A percentile compares a stretch with the other conserved stretches of the same genome.
phyloP scores from a whole-genome alignment of 164 flowering plant genomes.

The Vitis cinerea region DNA sequence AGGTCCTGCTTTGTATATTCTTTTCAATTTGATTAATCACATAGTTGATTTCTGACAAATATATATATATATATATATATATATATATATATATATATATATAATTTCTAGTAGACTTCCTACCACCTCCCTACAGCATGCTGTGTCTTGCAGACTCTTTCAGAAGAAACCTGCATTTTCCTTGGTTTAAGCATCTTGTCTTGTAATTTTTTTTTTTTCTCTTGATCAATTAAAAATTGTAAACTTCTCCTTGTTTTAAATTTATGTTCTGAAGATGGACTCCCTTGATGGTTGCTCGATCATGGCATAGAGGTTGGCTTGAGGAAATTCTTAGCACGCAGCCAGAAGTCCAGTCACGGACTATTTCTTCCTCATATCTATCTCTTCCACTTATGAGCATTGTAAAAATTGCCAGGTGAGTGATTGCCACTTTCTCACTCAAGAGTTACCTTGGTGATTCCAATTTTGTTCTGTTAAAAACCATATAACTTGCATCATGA shows the following conservation, averaged over 20 bases:
- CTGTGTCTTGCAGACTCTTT: not conserved
- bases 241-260: slow-evolving; percentile 10
- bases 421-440: not conserved
- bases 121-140: not conserved
- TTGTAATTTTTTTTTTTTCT: not conserved
- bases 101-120: not conserved
- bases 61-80: too few species aligned
- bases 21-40: too few species aligned
- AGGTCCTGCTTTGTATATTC: too few species aligned
- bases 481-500: too few species aligned
- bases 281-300: slow-evolving; percentile 89
- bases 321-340: slow-evolving; percentile 57
- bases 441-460: not conserved
- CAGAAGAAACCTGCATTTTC: not conserved
- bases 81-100: too few species aligned
- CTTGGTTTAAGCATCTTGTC: not conserved
- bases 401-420: slow-evolving; percentile 76
- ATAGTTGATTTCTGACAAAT: too few species aligned
- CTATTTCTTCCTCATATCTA: slow-evolving; percentile 65
- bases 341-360: slow-evolving; percentile 30
- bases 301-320: slow-evolving; percentile 80
- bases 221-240: not conserved
- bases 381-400: slow-evolving; percentile 91
- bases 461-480: not conserved
- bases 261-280: slow-evolving; percentile 59